Conservation (phyloP, 2,329 filamentous ascomycete species). For the Penicillium sp. region DNA sequence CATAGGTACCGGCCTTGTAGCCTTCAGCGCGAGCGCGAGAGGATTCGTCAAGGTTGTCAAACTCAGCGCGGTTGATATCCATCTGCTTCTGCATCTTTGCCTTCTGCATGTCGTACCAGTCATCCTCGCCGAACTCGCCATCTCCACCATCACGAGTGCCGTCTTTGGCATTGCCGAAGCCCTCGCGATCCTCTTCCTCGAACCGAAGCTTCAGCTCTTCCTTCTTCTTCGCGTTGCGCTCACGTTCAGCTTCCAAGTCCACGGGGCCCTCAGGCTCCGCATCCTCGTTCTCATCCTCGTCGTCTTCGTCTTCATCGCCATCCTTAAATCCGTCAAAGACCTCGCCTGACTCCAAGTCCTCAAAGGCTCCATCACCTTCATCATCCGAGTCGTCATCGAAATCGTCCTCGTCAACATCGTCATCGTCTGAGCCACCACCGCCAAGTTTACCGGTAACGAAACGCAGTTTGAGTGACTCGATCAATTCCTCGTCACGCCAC, state of each 20-base stretch:
- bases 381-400: slow-evolving; percentile 60
- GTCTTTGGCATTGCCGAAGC: slow-evolving; percentile 82
- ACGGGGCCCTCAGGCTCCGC: slow-evolving; percentile 34
- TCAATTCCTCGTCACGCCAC: slow-evolving; percentile 77
- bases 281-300: slow-evolving; percentile 60
- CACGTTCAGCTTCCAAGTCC: slow-evolving; percentile 83
- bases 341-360: slow-evolving; percentile 81
- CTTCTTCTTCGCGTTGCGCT: slow-evolving; percentile 85
- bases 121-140: slow-evolving; percentile 86
- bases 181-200: slow-evolving; percentile 97
- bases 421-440: slow-evolving; percentile 55
- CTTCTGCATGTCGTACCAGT: slow-evolving; percentile 98
- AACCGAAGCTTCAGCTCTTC: slow-evolving; percentile 93
- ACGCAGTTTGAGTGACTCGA: slow-evolving; percentile 70
- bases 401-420: slow-evolving; percentile 50
- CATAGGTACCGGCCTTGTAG: slow-evolving; percentile 88
- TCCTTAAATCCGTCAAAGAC: slow-evolving; percentile 41
- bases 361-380: slow-evolving; percentile 78
- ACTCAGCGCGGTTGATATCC: slow-evolving; percentile 94
- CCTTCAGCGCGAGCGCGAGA: slow-evolving; percentile 86
- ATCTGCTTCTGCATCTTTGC: slow-evolving; percentile 91
- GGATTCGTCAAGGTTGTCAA: slow-evolving; percentile 79
- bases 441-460: slow-evolving; percentile 72
- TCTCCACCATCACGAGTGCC: slow-evolving; percentile 68
- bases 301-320: slow-evolving; percentile 34